Evolutionary conservation across 2,329 filamentous ascomycete genomes (phyloP).

Genomic region (Metarhizium guizhouense): DNA sequence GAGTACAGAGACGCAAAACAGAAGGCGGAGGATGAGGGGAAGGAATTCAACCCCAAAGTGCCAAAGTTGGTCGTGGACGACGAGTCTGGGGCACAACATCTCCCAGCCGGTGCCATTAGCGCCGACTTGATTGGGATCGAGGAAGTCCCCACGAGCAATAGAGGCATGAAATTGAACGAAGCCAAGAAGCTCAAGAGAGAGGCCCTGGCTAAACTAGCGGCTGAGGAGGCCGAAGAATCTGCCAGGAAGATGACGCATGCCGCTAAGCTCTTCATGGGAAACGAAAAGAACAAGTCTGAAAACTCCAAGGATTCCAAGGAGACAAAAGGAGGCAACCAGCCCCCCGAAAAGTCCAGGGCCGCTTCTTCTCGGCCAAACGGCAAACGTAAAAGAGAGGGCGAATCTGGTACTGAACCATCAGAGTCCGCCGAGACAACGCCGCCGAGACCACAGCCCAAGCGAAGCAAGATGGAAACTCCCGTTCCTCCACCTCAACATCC

Average conservation of each 20-base stretch:
- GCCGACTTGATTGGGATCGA: slow-evolving; percentile 47
- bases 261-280: slow-evolving; percentile 33
- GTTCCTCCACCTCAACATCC: slow-evolving; percentile 36
- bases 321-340: slow-evolving; percentile 8
- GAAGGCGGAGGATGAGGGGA: slow-evolving; percentile 56
- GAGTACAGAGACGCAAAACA: slow-evolving; percentile 53
- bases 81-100: slow-evolving; percentile 40
- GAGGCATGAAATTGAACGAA: slow-evolving; percentile 71
- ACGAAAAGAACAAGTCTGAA: slow-evolving; percentile 7
- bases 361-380: slow-evolving; percentile 22
- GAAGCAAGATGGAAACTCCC: slow-evolving; percentile 49
- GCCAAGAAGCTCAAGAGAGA: slow-evolving; percentile 67
- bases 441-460: slow-evolving; percentile 35
- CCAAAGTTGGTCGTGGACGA: slow-evolving; percentile 32
- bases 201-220: slow-evolving; percentile 50
- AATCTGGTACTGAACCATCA: slow-evolving; percentile 17
- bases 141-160: slow-evolving; percentile 57
- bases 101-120: slow-evolving; percentile 52
- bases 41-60: slow-evolving; percentile 42
- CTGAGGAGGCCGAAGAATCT: slow-evolving; percentile 52
- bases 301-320: not conserved
- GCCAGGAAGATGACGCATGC: slow-evolving; percentile 42
- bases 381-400: slow-evolving; percentile 37
- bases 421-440: slow-evolving; percentile 20
- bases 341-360: slow-evolving; percentile 18